phyloP scores from a whole-genome alignment of 495 filamentous ascomycete species.

The Xylaria acuta region DNA sequence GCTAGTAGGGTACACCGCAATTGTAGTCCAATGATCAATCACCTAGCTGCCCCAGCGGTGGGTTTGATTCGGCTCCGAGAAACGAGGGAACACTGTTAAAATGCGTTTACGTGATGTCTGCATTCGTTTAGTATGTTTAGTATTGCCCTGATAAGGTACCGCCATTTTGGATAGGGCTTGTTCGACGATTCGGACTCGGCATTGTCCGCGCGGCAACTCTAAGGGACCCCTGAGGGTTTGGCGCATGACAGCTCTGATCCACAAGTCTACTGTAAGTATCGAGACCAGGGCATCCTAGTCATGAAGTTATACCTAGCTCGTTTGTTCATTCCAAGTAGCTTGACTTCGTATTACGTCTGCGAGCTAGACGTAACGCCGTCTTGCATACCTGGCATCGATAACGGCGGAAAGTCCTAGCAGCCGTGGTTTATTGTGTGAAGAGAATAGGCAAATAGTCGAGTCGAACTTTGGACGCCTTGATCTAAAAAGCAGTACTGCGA shows the following conservation, averaged over 20 bases:
- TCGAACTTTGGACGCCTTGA: neutral
- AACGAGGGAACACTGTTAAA: neutral
- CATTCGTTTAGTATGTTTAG: neutral
- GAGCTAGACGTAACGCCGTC: neutral
- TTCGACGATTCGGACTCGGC: neutral
- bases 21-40: neutral
- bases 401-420: neutral
- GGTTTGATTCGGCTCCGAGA: neutral
- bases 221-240: slow-evolving; percentile 2
- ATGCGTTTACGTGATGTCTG: neutral
- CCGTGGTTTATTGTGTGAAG: neutral
- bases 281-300: neutral
- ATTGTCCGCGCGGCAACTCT: slow-evolving; percentile 10
- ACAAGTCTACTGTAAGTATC: neutral
- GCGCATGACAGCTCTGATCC: neutral
- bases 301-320: neutral
- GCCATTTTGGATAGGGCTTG: neutral
- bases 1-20: neutral
- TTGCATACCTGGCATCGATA: neutral
- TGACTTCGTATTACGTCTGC: slow-evolving; percentile 1
- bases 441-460: neutral
- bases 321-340: slow-evolving; percentile 3
- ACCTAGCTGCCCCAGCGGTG: neutral
- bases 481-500: neutral
- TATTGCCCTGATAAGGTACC: no score